Evolutionary conservation across 2,329 filamentous ascomycete genomes (phyloP).

Genomic region (Fusarium anguioides): DNA sequence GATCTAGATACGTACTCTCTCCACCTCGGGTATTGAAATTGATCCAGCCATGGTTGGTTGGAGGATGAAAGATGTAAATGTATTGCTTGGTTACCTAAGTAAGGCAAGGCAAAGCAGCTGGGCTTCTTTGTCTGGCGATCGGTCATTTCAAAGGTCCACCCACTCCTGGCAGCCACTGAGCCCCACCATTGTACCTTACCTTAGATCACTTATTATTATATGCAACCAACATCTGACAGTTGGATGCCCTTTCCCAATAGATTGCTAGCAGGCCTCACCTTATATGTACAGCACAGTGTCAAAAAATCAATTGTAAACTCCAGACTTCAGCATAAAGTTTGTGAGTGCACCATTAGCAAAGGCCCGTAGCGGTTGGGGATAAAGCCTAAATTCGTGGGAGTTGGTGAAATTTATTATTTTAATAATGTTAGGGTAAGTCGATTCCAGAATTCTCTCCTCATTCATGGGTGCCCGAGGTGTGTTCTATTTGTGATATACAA

Average conservation of each 20-base stretch:
- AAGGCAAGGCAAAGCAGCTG: not conserved
- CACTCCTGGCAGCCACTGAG: not conserved
- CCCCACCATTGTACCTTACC: not conserved
- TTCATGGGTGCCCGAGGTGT: not conserved
- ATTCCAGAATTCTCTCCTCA: not conserved
- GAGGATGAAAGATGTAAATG: not conserved
- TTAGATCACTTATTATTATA: not conserved
- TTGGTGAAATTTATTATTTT: not conserved
- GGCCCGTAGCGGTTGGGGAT: not conserved
- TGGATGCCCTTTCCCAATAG: no score
- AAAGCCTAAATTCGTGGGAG: not conserved
- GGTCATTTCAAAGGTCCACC: not conserved
- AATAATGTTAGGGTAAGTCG: not conserved
- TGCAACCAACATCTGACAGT: not conserved
- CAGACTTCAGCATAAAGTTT: not conserved
- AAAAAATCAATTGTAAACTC: no score
- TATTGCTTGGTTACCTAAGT: not conserved
- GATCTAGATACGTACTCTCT: slow-evolving; percentile 26
- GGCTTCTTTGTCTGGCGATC: not conserved
- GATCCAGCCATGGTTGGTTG: not conserved
- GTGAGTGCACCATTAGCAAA: not conserved
- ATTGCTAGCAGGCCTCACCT: no score
- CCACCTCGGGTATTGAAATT: slow-evolving; percentile 24
- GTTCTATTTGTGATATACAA: not conserved
- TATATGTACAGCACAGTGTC: no score